Conservation (phyloP, 2,329 filamentous ascomycete species). For the Nothomitra cinnamomea region DNA sequence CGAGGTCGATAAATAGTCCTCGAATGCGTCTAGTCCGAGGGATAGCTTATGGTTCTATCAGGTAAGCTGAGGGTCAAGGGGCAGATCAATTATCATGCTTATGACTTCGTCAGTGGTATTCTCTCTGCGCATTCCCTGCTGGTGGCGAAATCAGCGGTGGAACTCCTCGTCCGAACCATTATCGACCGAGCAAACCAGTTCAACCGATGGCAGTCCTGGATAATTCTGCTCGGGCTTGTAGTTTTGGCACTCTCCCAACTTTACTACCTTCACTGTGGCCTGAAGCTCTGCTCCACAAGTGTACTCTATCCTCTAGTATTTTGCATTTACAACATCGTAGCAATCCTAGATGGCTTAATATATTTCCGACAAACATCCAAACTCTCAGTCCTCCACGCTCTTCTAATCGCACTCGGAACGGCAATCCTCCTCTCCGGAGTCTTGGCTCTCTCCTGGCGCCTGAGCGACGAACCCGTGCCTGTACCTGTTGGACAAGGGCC, state of each 20-base stretch:
- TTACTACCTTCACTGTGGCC: constrained; percentile 84
- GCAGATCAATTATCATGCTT: not conserved
- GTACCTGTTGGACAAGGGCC: not conserved
- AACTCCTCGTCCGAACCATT: constrained; percentile 75
- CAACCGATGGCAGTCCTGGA: constrained; percentile 86
- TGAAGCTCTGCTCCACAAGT: constrained; percentile 89
- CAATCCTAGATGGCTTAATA: constrained; percentile 89
- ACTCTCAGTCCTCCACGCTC: constrained; percentile 57
- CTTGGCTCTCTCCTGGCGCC: constrained; percentile 79
- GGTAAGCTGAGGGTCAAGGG: not conserved
- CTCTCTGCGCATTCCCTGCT: constrained; percentile 85
- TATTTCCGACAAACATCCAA: constrained; percentile 84
- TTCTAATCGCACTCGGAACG: constrained; percentile 67
- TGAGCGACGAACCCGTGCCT: constrained; percentile 53
- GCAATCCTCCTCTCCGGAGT: constrained; percentile 74
- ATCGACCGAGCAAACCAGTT: constrained; percentile 85
- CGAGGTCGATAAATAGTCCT: constrained; percentile 26
- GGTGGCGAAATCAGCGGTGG: constrained; percentile 90
- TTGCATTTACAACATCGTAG: constrained; percentile 98
- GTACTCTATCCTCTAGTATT: constrained; percentile 95
- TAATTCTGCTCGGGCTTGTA: constrained; percentile 68
- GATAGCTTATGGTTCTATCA: constrained; percentile 75
- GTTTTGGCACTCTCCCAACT: constrained; percentile 73
- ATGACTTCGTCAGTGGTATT: constrained; percentile 46
- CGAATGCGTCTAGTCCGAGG: constrained; percentile 63